Base-by-base conservation (phyloP, 352 stramenopile genomes). In the Phytophthora uliginosa region DNA sequence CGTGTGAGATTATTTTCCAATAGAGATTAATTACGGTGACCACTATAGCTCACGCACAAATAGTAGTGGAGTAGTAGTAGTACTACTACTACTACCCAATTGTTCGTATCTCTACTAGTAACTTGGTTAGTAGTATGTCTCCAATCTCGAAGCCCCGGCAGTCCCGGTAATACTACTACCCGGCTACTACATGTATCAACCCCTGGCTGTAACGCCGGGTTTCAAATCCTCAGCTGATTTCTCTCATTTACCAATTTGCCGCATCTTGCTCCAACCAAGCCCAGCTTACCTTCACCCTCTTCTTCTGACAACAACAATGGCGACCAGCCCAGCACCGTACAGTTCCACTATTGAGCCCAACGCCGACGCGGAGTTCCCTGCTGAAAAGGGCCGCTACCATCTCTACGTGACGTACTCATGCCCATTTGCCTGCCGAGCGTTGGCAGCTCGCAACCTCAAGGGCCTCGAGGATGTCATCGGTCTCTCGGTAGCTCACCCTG, bases 401-500 rank as follows among this genome's bases (percentile, higher is more conserved):
- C 36, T 42, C 36, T 42, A 42, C 36, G 36, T 42, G 36, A 42
- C 36, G 1, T 42, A 42, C 36, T 42, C 36, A 5, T 52, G 45
- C 45, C 45, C 45, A 24, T 52, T 52, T n/a, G 45, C 45, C 45
- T 24, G 45, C 9, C 45, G 45, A 13, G 45, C 45, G 9, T 9
- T 52, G 18, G 45, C 45, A 4, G 45, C 45, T 24, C 45, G 45
- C 45, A 52, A 52, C 45, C 45, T 52, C 45, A n/a, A 24, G 45
- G 45, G 45, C 9, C 45, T 52, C 17, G 17, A 52, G n/a, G 45
- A 52, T 10, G 45, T 52, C 45, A 52, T 52, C 45, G 18, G 45
- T 52, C 45, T 52, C 17, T 52, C 45, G 45, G 45, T 52, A 24
- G 45, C 45, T 22, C 45, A 52, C 45, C 45, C 45, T 12, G n/a